Percentiles rank a stretch among this genome's conserved stretches.
phyloP scores from a whole-genome alignment of 2,329 filamentous ascomycete species.

The Beauveria sp. region DNA sequence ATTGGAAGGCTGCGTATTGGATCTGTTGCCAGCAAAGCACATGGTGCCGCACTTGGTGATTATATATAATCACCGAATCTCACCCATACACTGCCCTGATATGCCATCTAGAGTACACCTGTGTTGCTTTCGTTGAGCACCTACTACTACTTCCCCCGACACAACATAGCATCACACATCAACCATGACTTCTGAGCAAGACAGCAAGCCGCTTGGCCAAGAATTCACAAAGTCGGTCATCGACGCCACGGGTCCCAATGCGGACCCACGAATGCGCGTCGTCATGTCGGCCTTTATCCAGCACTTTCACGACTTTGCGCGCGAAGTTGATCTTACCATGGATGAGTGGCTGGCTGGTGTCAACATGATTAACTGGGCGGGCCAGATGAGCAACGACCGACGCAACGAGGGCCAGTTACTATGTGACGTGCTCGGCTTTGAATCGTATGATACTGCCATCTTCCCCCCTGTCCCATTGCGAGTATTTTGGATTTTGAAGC shows the following conservation, averaged over 20 bases:
- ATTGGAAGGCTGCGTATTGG: not conserved
- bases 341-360: slow-evolving; percentile 73
- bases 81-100: not conserved
- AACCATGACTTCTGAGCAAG: slow-evolving; percentile 7
- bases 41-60: not conserved
- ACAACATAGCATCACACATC: not conserved
- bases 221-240: slow-evolving; percentile 68
- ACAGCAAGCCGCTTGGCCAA: slow-evolving; percentile 23
- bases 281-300: slow-evolving; percentile 61
- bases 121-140: not conserved
- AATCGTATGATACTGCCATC: slow-evolving; percentile 39
- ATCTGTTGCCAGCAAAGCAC: too few species aligned
- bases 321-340: slow-evolving; percentile 70
- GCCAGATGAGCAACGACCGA: slow-evolving; percentile 59
- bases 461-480: too few species aligned
- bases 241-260: slow-evolving; percentile 64
- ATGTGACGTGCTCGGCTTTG: slow-evolving; percentile 66
- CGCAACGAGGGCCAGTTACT: slow-evolving; percentile 69
- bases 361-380: slow-evolving; percentile 49
- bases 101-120: too few species aligned
- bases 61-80: not conserved
- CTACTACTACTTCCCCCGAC: not conserved
- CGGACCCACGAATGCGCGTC: slow-evolving; percentile 57
- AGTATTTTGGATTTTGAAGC: too few species aligned
- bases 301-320: slow-evolving; percentile 75